phyloP scores from a whole-genome alignment of 305 asterid species.

The Euphrasia arctica region DNA sequence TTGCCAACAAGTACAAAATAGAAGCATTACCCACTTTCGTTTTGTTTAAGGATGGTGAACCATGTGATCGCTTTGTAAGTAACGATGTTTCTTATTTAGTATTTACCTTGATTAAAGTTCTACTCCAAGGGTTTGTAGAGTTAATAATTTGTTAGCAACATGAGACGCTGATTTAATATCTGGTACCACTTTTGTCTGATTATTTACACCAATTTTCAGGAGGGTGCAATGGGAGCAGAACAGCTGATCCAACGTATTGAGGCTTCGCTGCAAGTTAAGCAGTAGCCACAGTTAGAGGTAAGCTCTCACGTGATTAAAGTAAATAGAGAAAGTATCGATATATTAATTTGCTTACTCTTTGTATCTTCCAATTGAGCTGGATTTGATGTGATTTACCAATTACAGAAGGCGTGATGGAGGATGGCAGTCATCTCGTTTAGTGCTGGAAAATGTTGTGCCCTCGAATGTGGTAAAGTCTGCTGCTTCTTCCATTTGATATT shows the following conservation, averaged over 20 bases:
- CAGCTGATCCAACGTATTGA: slow-evolving; percentile 65
- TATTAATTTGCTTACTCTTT: slow-evolving; percentile 12
- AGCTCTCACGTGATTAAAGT: slow-evolving; percentile 22
- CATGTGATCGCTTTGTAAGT: slow-evolving; percentile 89
- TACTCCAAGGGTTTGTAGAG: neutral
- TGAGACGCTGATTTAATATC: slow-evolving; percentile 12
- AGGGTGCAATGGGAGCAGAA: slow-evolving; percentile 76
- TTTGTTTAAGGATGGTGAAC: slow-evolving; percentile 81
- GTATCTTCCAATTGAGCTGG: slow-evolving; percentile 20
- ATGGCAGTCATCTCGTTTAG: slow-evolving; percentile 15
- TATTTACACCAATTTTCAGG: slow-evolving; percentile 42
- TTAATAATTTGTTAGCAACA: neutral
- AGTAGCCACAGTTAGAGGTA: slow-evolving; percentile 41
- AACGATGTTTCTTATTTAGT: slow-evolving; percentile 9
- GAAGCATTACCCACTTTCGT: slow-evolving; percentile 93
- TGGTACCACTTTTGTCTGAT: slow-evolving; percentile 8
- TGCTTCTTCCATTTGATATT: slow-evolving; percentile 23
- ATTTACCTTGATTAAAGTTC: neutral
- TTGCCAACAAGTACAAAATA: slow-evolving; percentile 75
- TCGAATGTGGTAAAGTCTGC: slow-evolving; percentile 24
- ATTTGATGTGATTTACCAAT: slow-evolving; percentile 21
- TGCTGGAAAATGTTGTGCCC: slow-evolving; percentile 21
- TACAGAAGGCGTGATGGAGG: slow-evolving; percentile 15
- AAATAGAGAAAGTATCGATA: neutral
- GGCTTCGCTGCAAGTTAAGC: slow-evolving; percentile 61